These are phyloP conservation scores for Ogataea angusta DNA, from an alignment of 805 yeast species.

Conservation along the genomic window DNA sequence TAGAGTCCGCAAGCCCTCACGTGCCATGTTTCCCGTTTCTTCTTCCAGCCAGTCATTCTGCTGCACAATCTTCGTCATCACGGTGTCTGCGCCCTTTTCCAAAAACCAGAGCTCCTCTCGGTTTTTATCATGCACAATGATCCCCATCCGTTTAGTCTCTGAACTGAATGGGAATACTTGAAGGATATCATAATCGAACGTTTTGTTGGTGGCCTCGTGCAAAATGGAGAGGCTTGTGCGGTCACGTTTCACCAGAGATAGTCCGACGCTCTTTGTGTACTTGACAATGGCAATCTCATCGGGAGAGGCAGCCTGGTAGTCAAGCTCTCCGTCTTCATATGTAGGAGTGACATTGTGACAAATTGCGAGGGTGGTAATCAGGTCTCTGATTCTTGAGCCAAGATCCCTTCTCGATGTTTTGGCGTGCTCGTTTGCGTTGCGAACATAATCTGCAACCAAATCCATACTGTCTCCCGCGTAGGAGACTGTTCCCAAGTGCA, in stretches of 20 bases:
- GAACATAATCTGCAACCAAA: slow-evolving; percentile 69
- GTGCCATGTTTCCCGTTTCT: slow-evolving; percentile 95
- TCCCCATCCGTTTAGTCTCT: slow-evolving; percentile 95
- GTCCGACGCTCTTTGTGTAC: slow-evolving; percentile 83
- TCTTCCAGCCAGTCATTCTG: slow-evolving; percentile 95
- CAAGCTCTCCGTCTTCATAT: slow-evolving; percentile 65
- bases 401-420: slow-evolving; percentile 59
- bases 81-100: slow-evolving; percentile 95
- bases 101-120: slow-evolving; percentile 78
- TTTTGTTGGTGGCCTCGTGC: slow-evolving; percentile 55
- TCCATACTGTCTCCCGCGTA: slow-evolving; percentile 92
- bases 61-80: slow-evolving; percentile 80
- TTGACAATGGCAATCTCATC: slow-evolving; percentile 97
- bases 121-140: slow-evolving; percentile 61
- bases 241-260: slow-evolving; percentile 78
- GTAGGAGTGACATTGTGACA: slow-evolving; percentile 98
- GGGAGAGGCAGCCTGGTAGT: slow-evolving; percentile 97
- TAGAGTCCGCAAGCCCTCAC: slow-evolving; percentile 94
- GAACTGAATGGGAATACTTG: slow-evolving; percentile 93
- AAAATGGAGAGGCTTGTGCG: slow-evolving; percentile 66
- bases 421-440: slow-evolving; percentile 30
- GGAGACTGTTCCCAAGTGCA: slow-evolving; percentile 89
- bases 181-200: slow-evolving; percentile 60
- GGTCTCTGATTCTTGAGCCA: slow-evolving; percentile 71
- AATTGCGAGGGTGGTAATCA: slow-evolving; percentile 79